Base-by-base conservation (phyloP, 78 protist genomes). In the Dictyostelium citrinum region DNA sequence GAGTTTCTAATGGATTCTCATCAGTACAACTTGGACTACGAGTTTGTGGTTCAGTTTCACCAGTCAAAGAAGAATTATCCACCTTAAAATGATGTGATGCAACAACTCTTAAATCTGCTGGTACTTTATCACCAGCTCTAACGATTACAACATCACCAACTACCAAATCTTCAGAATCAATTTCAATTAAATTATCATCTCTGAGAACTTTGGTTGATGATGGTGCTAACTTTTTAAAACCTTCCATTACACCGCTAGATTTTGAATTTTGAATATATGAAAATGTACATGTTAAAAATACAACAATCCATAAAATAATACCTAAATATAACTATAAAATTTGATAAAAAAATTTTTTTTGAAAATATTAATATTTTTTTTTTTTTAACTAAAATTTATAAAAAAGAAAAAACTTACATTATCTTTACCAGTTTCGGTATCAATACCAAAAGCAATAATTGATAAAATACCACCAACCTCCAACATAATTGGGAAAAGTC, bases 21-120 rank as follows among this genome's bases (percentile, higher is more conserved):
- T 90, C 74, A 2, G 97, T 83, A 64, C 82, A 72, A 61, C 75
- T 86, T 22, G 55, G 29, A 67, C 75, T 82, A 33, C 98, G 88
- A 22, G 95, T 43, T 45, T 82, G 96, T 22, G 99, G 99, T 72
- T 98, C 99, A 22, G 91, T 5, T 76, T 99, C 99, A 11, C 99
- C 99, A 10, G 99, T 98, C 68, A 99, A 90, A 2, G 98, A 95
- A 6, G 99, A 60, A 46, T 98, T 95, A 83, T 97, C 98, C 12
- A 97, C 97, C 67, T 95, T 88, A 61, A 88, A 80, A 45, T 88
- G 92, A 76, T 95, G 84, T 24, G 82, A 82, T 14, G 20, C 35
- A 5, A 98, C 4, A 22, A 99, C 27, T 37, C 99, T 95, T 43
- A 98, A 41, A 83, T 99, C 99, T 8, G 99, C 98, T 17, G 99